phyloP scores from a whole-genome alignment of 805 yeast species.

The Starmerella apicola region DNA sequence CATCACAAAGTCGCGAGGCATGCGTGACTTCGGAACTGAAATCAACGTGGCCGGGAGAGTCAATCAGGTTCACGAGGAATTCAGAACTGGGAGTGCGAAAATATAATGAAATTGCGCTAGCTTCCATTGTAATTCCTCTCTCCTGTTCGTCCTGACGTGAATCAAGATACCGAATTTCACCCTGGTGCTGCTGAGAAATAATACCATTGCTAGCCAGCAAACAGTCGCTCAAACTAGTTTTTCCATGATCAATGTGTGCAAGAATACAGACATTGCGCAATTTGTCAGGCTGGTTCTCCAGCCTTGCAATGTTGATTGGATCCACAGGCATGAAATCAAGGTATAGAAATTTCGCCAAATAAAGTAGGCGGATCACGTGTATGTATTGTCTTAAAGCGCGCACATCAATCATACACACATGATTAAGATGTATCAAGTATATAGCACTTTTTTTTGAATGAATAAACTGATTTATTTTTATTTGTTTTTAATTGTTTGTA shows the following conservation, averaged over 20 bases:
- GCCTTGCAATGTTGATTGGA: constrained; percentile 46
- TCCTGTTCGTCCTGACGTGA: constrained; percentile 91
- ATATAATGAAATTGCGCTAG: constrained; percentile 81
- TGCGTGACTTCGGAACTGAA: constrained; percentile 93
- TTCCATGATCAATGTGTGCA: constrained; percentile 98
- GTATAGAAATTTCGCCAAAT: not conserved
- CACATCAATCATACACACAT: no score
- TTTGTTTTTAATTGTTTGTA: no score
- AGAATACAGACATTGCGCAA: constrained; percentile 86
- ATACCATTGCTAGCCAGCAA: constrained; percentile 90
- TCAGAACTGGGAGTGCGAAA: constrained; percentile 56
- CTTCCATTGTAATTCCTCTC: constrained; percentile 96
- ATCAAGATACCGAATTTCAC: constrained; percentile 82
- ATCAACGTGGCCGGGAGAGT: constrained; percentile 99
- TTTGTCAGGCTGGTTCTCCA: constrained; percentile 57
- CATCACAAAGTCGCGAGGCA: constrained; percentile 91
- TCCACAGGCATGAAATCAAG: constrained; percentile 32
- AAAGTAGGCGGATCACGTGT: not conserved
- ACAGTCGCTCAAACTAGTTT: constrained; percentile 88
- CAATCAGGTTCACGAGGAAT: constrained; percentile 79
- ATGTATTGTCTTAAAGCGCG: no score
- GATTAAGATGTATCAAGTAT: no score
- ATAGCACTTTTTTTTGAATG: no score
- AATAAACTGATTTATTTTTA: no score
- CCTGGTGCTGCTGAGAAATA: constrained; percentile 88